Conservation (phyloP, 495 filamentous ascomycete genomes). For the Penicillium cataractarum region DNA sequence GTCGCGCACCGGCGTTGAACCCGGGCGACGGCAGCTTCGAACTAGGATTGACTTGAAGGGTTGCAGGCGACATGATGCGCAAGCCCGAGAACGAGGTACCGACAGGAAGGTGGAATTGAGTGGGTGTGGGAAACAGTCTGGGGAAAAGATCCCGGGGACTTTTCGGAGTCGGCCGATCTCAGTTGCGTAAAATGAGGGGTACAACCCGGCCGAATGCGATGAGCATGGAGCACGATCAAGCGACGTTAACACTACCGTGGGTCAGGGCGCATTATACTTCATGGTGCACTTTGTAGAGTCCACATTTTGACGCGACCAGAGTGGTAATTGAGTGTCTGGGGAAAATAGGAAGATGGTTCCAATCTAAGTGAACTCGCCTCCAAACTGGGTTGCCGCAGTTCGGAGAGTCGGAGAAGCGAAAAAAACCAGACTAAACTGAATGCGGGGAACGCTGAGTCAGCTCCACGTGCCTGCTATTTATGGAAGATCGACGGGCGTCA, state of each 20-base stretch:
- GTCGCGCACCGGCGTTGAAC: conserved; percentile 50
- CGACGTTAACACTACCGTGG: conserved; percentile 14
- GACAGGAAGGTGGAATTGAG: conserved; percentile 10
- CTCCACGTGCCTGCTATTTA: conserved; percentile 24
- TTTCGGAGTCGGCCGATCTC: conserved; percentile 37
- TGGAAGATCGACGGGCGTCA: conserved; percentile 16
- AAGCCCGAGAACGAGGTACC: conserved; percentile 21
- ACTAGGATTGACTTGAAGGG: conserved; percentile 36
- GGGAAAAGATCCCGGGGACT: conserved; percentile 26
- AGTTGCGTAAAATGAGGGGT: conserved; percentile 32
- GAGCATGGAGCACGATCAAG: conserved; percentile 12
- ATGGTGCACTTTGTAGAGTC: conserved; percentile 7
- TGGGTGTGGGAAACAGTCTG: conserved; percentile 15
- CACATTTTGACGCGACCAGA: background rate
- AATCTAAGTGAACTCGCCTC: too few species aligned
- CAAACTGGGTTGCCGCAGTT: too few species aligned
- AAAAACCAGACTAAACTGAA: conserved; percentile 16
- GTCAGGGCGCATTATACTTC: conserved; percentile 13
- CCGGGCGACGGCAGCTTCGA: conserved; percentile 45
- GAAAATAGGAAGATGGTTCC: background rate
- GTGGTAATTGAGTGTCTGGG: background rate
- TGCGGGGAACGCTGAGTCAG: conserved; percentile 25
- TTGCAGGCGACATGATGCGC: conserved; percentile 44
- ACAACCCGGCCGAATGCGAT: conserved; percentile 30
- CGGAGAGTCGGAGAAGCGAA: too few species aligned